These are phyloP conservation scores for Crucibulum laeve DNA, from an alignment of 768 basidiomycete species.

Conservation along the genomic window DNA sequence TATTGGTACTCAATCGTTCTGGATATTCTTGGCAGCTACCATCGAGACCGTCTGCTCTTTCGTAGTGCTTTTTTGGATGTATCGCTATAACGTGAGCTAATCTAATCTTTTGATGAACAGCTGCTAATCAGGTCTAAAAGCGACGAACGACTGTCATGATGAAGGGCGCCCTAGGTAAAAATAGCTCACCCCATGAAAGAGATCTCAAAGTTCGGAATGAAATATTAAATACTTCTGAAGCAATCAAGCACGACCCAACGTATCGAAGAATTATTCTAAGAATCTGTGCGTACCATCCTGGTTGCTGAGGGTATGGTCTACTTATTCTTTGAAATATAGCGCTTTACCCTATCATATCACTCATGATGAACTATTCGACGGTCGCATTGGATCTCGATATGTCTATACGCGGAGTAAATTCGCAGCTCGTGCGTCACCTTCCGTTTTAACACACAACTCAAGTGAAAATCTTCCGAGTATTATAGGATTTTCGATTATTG, in stretches of 20 bases:
- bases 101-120: neutral
- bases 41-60: conserved; percentile 14
- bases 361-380: conserved; percentile 14
- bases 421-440: conserved; percentile 8
- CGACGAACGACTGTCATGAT: neutral
- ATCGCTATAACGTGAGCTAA: conserved; percentile 11
- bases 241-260: conserved; percentile 3
- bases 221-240: neutral
- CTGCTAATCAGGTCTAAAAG: neutral
- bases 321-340: conserved; percentile 1
- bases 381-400: conserved; percentile 14
- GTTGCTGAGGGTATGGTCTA: neutral
- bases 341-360: conserved; percentile 19
- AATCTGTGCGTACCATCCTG: conserved; percentile 9
- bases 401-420: conserved; percentile 10
- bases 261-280: conserved; percentile 9
- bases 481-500: conserved; percentile 13
- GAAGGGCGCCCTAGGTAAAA: neutral
- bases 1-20: conserved; percentile 19
- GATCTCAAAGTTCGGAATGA: neutral
- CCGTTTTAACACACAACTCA: neutral
- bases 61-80: conserved; percentile 14
- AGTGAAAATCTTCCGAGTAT: neutral
- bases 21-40: conserved; percentile 14
- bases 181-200: neutral